A percentile compares a stretch with the other conserved stretches of the same genome.
phyloP scores from a whole-genome alignment of 2,329 filamentous ascomycete genomes.

The Trichophyton mentagrophytes region DNA sequence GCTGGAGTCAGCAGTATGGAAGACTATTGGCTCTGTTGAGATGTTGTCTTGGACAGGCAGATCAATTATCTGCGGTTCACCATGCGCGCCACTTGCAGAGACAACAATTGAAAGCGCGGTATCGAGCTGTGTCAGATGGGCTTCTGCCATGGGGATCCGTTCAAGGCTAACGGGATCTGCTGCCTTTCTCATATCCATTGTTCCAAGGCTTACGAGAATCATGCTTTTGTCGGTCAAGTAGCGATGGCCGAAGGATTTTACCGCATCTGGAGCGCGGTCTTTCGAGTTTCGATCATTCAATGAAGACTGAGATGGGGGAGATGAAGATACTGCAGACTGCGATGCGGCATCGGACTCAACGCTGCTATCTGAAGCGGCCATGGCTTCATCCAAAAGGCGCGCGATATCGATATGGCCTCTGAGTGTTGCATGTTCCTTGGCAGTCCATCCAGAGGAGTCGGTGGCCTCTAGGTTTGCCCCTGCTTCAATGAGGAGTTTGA shows the following conservation, averaged over 20 bases:
- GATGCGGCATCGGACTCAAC: slow-evolving; percentile 22
- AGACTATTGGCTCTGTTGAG: slow-evolving; percentile 83
- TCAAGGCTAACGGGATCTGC: slow-evolving; percentile 74
- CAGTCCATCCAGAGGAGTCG: slow-evolving; percentile 87
- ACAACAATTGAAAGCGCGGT: slow-evolving; percentile 87
- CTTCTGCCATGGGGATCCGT: slow-evolving; percentile 71
- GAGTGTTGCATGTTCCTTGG: slow-evolving; percentile 82
- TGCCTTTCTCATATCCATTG: slow-evolving; percentile 82
- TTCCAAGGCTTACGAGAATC: slow-evolving; percentile 82
- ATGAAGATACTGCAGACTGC: slow-evolving; percentile 23
- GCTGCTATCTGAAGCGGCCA: slow-evolving; percentile 20
- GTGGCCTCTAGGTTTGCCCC: slow-evolving; percentile 61
- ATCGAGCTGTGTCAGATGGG: slow-evolving; percentile 84
- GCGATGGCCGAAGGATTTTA: slow-evolving; percentile 92
- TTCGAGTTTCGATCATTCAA: slow-evolving; percentile 33
- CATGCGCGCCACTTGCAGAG: slow-evolving; percentile 69
- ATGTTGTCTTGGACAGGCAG: slow-evolving; percentile 89
- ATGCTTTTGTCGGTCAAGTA: slow-evolving; percentile 84
- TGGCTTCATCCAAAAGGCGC: slow-evolving; percentile 49
- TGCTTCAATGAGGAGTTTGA: slow-evolving; percentile 62
- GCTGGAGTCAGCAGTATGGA: slow-evolving; percentile 61
- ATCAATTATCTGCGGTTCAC: slow-evolving; percentile 81
- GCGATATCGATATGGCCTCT: slow-evolving; percentile 79
- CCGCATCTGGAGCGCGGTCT: slow-evolving; percentile 52
- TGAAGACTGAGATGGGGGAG: slow-evolving; percentile 27